Percentiles rank a stretch among this genome's conserved stretches.
Conservation (phyloP, 306 rosid genomes). For the Lathyrus sativus region DNA sequence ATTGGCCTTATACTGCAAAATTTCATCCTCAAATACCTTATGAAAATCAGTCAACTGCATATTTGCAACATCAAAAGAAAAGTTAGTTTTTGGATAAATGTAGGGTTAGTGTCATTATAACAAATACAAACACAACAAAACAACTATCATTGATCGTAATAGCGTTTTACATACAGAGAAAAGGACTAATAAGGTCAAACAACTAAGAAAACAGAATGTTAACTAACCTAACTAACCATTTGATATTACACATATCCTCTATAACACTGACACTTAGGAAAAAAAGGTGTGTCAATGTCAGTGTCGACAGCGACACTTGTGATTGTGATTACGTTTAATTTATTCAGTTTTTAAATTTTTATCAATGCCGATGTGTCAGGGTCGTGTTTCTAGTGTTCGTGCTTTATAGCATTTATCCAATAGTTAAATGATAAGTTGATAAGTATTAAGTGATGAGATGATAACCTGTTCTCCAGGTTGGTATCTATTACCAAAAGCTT, state of each 20-base stretch:
- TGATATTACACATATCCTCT: background rate
- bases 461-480: constrained; percentile 72
- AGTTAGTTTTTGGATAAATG: constrained; percentile 24
- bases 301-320: too few relatives aligned
- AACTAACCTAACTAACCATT: background rate
- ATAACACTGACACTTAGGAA: too few relatives aligned
- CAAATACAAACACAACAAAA: background rate
- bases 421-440: background rate
- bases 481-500: constrained; percentile 58
- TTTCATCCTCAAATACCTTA: constrained; percentile 65
- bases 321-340: too few relatives aligned
- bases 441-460: background rate
- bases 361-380: too few relatives aligned
- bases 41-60: constrained; percentile 67
- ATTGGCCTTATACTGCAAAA: constrained; percentile 48
- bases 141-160: background rate
- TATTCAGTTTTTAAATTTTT: too few relatives aligned
- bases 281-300: too few relatives aligned
- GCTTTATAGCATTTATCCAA: background rate
- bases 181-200: background rate
- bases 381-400: too few relatives aligned
- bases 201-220: background rate
- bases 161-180: background rate
- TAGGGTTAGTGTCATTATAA: background rate
- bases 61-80: constrained; percentile 34